These are phyloP conservation scores for Akanthomyces lecanii DNA, from an alignment of 2,329 filamentous ascomycete genomes.

Conservation along the genomic window DNA sequence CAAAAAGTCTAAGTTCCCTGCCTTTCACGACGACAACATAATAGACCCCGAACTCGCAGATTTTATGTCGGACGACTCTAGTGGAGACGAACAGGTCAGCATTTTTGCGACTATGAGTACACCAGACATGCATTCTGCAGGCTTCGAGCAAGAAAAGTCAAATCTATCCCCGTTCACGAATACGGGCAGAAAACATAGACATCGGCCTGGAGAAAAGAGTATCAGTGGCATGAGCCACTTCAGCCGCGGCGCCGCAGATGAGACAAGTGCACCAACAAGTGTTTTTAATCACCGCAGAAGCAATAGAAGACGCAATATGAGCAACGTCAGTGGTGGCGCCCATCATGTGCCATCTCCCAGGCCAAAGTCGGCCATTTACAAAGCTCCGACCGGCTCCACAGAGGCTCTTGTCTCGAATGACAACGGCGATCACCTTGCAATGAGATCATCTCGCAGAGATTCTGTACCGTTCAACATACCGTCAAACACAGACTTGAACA, in stretches of 20 bases:
- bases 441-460: slow-evolving; percentile 67
- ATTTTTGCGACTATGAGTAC: slow-evolving; percentile 74
- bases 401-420: slow-evolving; percentile 49
- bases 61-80: slow-evolving; percentile 94
- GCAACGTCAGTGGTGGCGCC: slow-evolving; percentile 60
- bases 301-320: slow-evolving; percentile 73
- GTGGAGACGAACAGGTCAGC: slow-evolving; percentile 85
- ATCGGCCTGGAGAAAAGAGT: slow-evolving; percentile 71
- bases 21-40: slow-evolving; percentile 98
- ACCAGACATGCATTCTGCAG: slow-evolving; percentile 58
- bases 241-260: slow-evolving; percentile 62
- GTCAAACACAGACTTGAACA: slow-evolving; percentile 78
- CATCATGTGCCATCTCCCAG: slow-evolving; percentile 71
- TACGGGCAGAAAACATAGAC: slow-evolving; percentile 69
- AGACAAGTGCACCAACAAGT: slow-evolving; percentile 52
- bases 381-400: slow-evolving; percentile 51
- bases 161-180: slow-evolving; percentile 70
- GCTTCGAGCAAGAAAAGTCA: slow-evolving; percentile 68
- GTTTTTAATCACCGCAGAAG: slow-evolving; percentile 58
- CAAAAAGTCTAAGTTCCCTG: slow-evolving; percentile 66
- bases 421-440: slow-evolving; percentile 38
- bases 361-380: slow-evolving; percentile 52
- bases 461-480: slow-evolving; percentile 73
- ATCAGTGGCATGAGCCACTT: slow-evolving; percentile 65
- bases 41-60: slow-evolving; percentile 94